phyloP scores from a whole-genome alignment of 2,329 filamentous ascomycete genomes.

The Arthrobotrys megalospora region DNA sequence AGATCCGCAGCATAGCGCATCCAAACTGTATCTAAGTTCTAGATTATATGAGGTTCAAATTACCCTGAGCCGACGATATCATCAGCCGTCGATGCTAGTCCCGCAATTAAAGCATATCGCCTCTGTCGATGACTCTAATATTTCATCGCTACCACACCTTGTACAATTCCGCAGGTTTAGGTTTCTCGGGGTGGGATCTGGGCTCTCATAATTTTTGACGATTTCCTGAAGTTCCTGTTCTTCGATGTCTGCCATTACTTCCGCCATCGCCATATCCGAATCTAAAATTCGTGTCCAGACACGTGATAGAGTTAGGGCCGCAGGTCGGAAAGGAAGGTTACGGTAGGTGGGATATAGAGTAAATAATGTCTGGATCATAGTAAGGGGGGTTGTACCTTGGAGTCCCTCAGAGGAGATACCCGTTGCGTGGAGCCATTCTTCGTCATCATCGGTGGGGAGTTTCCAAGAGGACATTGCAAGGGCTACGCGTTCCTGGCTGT shows the following conservation, averaged over 20 bases:
- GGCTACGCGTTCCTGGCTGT: constrained; percentile 65
- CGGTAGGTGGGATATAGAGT: background rate
- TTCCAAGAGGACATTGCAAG: constrained; percentile 33
- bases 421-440: background rate
- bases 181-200: constrained; percentile 5
- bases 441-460: background rate
- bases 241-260: constrained; percentile 50
- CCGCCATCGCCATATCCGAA: constrained; percentile 43
- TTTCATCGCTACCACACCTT: constrained; percentile 52
- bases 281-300: constrained; percentile 9
- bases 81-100: constrained; percentile 21
- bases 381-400: constrained; percentile 2
- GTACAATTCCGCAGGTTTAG: constrained; percentile 7
- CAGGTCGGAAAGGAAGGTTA: background rate
- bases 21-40: constrained; percentile 14
- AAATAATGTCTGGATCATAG: background rate
- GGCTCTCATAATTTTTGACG: background rate
- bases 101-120: constrained; percentile 53
- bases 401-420: background rate
- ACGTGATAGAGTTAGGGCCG: constrained; percentile 16
- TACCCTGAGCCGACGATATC: background rate
- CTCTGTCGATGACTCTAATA: constrained; percentile 38
- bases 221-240: constrained; percentile 50
- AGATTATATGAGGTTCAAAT: background rate
- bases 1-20: background rate